phyloP scores from a whole-genome alignment of 345 rosid species.

The Streptanthus diversifolius region DNA sequence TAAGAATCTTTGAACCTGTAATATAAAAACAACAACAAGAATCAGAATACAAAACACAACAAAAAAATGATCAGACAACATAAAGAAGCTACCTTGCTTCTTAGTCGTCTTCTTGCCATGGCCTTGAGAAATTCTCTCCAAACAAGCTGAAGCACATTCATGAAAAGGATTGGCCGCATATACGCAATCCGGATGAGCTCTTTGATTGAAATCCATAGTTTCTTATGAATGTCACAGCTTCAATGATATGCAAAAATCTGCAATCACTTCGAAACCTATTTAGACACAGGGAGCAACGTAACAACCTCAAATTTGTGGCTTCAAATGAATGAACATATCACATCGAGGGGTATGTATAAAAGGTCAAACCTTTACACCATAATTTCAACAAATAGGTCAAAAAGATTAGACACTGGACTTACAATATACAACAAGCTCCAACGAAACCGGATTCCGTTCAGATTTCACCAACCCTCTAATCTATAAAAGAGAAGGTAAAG shows the following conservation, averaged over 20 bases:
- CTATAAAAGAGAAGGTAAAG: neutral
- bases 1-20: constrained; percentile 50
- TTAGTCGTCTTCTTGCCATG: constrained; percentile 33
- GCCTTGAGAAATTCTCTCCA: constrained; percentile 39
- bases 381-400: constrained; percentile 18
- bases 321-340: constrained; percentile 8
- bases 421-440: constrained; percentile 16
- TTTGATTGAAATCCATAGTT: constrained; percentile 21
- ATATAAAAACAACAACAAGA: neutral
- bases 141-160: constrained; percentile 38
- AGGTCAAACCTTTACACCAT: constrained; percentile 20
- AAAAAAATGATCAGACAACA: neutral
- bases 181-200: constrained; percentile 35
- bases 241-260: neutral
- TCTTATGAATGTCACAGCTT: constrained; percentile 7
- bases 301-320: constrained; percentile 2
- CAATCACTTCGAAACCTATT: neutral
- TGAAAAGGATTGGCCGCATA: constrained; percentile 34
- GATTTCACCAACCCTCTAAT: constrained; percentile 31
- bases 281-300: neutral
- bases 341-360: neutral
- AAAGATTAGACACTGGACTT: constrained; percentile 4
- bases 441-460: constrained; percentile 26
- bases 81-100: constrained; percentile 8
- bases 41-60: neutral